A percentile compares a stretch with the other conserved stretches of the same genome.
Conservation (phyloP, 805 yeast species). For the Starmerella tilneyi region DNA sequence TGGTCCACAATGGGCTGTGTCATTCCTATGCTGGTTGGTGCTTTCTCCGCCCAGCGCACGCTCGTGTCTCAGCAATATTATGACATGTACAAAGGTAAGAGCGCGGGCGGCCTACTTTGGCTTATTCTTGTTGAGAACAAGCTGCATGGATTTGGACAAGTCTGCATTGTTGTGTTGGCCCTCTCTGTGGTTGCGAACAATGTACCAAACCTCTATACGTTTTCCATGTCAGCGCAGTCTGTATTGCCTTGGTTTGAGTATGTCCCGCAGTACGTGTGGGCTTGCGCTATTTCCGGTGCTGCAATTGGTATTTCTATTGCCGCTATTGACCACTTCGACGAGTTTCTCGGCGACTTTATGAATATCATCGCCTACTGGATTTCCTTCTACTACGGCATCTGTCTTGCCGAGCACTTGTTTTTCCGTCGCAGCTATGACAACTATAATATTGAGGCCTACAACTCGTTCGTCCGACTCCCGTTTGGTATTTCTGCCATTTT, state of each 20-base stretch:
- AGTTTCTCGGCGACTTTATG: conserved; percentile 79
- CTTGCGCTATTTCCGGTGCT: conserved; percentile 59
- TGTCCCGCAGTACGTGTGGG: conserved; percentile 79
- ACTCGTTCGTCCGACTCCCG: conserved; percentile 51
- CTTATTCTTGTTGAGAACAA: conserved; percentile 69
- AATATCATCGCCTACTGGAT: conserved; percentile 83
- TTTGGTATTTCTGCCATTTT: conserved; percentile 66
- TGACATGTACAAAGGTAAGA: conserved; percentile 38
- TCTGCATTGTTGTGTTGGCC: conserved; percentile 75
- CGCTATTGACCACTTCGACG: conserved; percentile 62
- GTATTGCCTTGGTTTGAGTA: conserved; percentile 62
- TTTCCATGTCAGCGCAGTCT: conserved; percentile 78
- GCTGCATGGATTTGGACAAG: conserved; percentile 79
- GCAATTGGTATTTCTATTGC: conserved; percentile 84
- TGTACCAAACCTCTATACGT: conserved; percentile 88
- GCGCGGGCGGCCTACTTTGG: conserved; percentile 75
- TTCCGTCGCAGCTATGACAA: conserved; percentile 53
- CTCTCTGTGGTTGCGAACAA: conserved; percentile 83
- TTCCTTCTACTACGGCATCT: conserved; percentile 69
- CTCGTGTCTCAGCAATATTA: conserved; percentile 37
- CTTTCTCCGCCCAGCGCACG: conserved; percentile 70
- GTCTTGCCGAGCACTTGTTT: conserved; percentile 72
- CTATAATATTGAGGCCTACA: conserved; percentile 55
- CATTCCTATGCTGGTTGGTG: conserved; percentile 71
- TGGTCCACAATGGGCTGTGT: conserved; percentile 62